Evolutionary conservation across 352 stramenopile species (phyloP).

Genomic region (Globisporangium uncinulatum): DNA sequence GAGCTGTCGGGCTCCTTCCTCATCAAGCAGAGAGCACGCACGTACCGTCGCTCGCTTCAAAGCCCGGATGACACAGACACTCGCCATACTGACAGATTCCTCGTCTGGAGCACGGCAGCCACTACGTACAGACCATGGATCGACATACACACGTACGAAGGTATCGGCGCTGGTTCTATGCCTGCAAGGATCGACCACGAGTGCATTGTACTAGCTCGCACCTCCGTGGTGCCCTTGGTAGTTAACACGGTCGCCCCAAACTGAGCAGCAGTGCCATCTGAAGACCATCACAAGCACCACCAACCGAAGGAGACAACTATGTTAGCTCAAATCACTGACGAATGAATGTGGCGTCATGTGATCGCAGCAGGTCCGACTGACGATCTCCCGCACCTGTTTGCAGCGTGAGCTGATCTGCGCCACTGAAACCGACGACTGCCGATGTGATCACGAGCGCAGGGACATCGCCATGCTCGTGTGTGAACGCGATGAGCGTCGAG

Average conservation of each 20-base stretch:
- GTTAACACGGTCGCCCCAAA: conserved; percentile 33
- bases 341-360: too few species aligned
- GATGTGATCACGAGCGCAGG: conserved; percentile 35
- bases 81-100: conserved; percentile 41
- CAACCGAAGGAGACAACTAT: too few species aligned
- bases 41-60: conserved; percentile 52
- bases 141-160: not conserved
- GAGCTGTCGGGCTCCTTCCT: too few species aligned
- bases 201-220: conserved; percentile 3
- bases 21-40: not conserved
- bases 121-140: conserved; percentile 19
- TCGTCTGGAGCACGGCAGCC: conserved; percentile 53
- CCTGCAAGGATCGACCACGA: not conserved
- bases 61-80: conserved; percentile 42
- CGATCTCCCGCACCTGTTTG: conserved; percentile 22
- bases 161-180: not conserved
- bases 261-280: conserved; percentile 25
- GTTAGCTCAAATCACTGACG: too few species aligned
- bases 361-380: too few species aligned
- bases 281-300: not conserved
- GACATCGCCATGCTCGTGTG: conserved; percentile 58
- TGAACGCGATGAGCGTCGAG: conserved; percentile 62
- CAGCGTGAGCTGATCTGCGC: conserved; percentile 26
- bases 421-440: conserved; percentile 23
- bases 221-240: conserved; percentile 56